Conservation (phyloP, 1,284 basidiomycete species). For the Exobasidium rhododendri region DNA sequence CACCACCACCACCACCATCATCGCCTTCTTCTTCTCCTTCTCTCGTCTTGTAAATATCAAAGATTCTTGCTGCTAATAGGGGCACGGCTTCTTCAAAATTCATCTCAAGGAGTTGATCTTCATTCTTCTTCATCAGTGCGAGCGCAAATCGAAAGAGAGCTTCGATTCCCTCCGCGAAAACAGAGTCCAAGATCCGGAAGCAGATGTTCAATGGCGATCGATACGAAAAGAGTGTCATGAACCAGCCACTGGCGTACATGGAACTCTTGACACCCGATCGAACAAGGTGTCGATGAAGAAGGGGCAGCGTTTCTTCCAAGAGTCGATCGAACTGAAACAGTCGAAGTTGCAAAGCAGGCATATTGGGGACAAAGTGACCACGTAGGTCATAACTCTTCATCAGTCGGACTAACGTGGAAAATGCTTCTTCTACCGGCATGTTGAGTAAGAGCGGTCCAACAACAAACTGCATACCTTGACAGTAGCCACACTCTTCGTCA, state of each 20-base stretch:
- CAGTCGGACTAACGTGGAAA: constrained; percentile 89
- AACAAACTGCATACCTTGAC: constrained; percentile 83
- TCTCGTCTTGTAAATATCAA: constrained; percentile 34
- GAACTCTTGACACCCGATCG: constrained; percentile 82
- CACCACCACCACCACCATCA: neutral
- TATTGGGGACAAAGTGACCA: constrained; percentile 93
- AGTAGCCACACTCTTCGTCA: constrained; percentile 93
- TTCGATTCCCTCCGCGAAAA: constrained; percentile 93
- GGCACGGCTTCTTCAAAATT: constrained; percentile 42
- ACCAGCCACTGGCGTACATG: constrained; percentile 96
- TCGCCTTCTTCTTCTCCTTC: neutral
- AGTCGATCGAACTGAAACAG: constrained; percentile 88
- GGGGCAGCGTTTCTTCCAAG: constrained; percentile 84
- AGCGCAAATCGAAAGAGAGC: constrained; percentile 94
- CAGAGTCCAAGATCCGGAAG: constrained; percentile 89
- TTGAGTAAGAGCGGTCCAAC: constrained; percentile 89
- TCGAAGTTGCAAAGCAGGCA: constrained; percentile 91
- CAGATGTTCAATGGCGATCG: constrained; percentile 95
- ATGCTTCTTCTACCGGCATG: constrained; percentile 68
- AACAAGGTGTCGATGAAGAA: constrained; percentile 84
- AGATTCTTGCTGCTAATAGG: constrained; percentile 35
- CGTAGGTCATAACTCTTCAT: constrained; percentile 96
- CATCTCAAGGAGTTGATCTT: constrained; percentile 59
- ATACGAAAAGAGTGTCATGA: constrained; percentile 65
- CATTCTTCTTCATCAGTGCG: constrained; percentile 80